A percentile compares a stretch with the other conserved stretches of the same genome.
Conservation (phyloP, 2,329 filamentous ascomycete genomes). For the Neopestalotiopsis sp. region DNA sequence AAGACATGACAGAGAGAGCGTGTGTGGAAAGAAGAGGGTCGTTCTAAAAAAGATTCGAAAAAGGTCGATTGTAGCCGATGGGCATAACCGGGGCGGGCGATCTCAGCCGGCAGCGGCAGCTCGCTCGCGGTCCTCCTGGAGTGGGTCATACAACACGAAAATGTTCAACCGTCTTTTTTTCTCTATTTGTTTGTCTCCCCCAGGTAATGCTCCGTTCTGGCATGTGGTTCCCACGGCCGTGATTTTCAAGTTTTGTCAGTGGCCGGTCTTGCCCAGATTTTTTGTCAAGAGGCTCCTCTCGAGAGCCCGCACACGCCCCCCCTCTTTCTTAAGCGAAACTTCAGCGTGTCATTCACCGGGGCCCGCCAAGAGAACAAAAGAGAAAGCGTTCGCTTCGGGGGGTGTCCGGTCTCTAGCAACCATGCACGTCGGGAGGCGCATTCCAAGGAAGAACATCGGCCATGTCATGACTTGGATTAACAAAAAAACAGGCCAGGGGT, state of each 20-base stretch:
- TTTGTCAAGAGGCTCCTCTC: not conserved
- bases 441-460: not conserved
- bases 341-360: conserved; percentile 13
- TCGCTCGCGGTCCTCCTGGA: not conserved
- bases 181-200: not conserved
- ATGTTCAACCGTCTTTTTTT: not conserved
- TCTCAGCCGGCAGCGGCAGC: conserved; percentile 5
- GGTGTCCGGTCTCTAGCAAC: not conserved
- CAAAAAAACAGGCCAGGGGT: not conserved
- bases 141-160: not conserved
- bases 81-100: conserved; percentile 7
- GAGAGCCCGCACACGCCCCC: not conserved
- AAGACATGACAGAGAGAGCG: not conserved
- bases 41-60: conserved; percentile 6
- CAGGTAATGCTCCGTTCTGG: too few relatives aligned
- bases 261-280: not conserved
- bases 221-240: too few relatives aligned
- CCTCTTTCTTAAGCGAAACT: conserved; percentile 10
- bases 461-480: not conserved
- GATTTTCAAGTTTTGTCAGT: not conserved
- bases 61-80: conserved; percentile 16
- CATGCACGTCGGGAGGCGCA: not conserved
- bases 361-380: not conserved
- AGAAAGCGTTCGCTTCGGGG: not conserved
- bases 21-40: conserved; percentile 8